Evolutionary conservation across 2,329 filamentous ascomycete genomes (phyloP).

Genomic region (Neonectria magnoliae): DNA sequence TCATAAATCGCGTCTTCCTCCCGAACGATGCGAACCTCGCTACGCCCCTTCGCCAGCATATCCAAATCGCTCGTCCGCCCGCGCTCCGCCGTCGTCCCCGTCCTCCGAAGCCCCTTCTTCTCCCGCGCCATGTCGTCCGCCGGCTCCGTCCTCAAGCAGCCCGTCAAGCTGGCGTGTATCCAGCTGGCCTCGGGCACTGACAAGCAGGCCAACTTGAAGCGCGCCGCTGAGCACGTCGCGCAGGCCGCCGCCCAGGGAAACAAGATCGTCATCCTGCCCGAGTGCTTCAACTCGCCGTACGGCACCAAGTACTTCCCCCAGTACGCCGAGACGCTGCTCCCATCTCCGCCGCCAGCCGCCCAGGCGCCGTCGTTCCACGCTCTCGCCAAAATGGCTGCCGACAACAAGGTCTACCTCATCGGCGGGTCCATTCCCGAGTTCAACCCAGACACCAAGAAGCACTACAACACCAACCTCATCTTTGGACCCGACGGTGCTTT

Average conservation of each 20-base stretch:
- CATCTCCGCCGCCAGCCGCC: slow-evolving; percentile 74
- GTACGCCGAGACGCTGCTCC: slow-evolving; percentile 88
- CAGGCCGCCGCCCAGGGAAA: slow-evolving; percentile 81
- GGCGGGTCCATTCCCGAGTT: slow-evolving; percentile 94
- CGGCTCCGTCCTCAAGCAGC: slow-evolving; percentile 71
- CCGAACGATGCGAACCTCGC: slow-evolving; percentile 33
- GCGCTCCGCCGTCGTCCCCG: slow-evolving; percentile 22
- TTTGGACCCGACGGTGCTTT: slow-evolving; percentile 83
- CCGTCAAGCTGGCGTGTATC: slow-evolving; percentile 81
- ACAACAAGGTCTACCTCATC: slow-evolving; percentile 82
- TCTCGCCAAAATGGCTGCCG: slow-evolving; percentile 80
- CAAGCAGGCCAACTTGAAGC: slow-evolving; percentile 84
- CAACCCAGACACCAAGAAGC: slow-evolving; percentile 65
- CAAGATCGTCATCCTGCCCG: slow-evolving; percentile 88
- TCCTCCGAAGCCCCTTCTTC: slow-evolving; percentile 34
- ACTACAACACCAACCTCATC: slow-evolving; percentile 91
- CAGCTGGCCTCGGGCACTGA: slow-evolving; percentile 84
- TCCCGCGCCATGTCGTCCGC: slow-evolving; percentile 50
- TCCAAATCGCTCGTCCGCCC: slow-evolving; percentile 29
- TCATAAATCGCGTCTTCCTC: slow-evolving; percentile 12
- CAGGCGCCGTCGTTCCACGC: slow-evolving; percentile 88
- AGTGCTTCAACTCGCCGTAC: slow-evolving; percentile 99
- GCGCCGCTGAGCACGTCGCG: slow-evolving; percentile 83
- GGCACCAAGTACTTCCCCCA: slow-evolving; percentile 88
- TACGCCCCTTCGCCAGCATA: slow-evolving; percentile 23